Conservation (phyloP, 345 rosid species). For the Moricandia moricandioides region DNA sequence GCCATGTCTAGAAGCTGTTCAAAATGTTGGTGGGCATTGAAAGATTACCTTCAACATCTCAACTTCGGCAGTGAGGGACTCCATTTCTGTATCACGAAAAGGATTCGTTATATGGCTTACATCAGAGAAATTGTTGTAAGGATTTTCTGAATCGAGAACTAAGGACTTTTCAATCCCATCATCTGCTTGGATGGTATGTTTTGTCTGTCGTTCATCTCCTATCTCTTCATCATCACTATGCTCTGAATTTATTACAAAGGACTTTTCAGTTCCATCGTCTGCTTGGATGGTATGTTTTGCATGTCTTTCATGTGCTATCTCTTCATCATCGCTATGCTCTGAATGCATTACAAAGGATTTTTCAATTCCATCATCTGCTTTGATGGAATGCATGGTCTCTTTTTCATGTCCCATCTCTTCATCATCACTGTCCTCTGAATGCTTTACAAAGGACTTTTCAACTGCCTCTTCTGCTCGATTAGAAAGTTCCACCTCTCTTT, state of each 20-base stretch:
- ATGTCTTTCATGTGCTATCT: not conserved
- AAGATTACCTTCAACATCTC: conserved; percentile 61
- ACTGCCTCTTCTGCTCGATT: not conserved
- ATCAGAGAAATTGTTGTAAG: conserved; percentile 22
- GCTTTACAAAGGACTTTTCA: not conserved
- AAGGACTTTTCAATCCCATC: conserved; percentile 20
- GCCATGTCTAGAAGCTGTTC: not conserved
- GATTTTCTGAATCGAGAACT: conserved; percentile 31
- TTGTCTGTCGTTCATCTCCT: not conserved
- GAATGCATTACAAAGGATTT: conserved; percentile 9
- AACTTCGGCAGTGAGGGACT: conserved; percentile 52
- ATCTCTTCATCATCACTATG: not conserved
- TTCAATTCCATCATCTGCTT: conserved; percentile 14
- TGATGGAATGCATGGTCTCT: not conserved
- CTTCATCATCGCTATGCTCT: conserved; percentile 16
- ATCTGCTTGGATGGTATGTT: not conserved
- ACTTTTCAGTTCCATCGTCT: conserved; percentile 20
- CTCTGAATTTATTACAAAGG: conserved; percentile 17
- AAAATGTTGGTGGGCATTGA: conserved; percentile 8
- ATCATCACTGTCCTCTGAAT: conserved; percentile 11
- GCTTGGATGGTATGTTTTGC: conserved; percentile 1
- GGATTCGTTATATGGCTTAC: conserved; percentile 37
- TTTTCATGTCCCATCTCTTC: not conserved
- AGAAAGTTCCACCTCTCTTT: not conserved
- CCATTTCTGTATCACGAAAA: conserved; percentile 46